Evolutionary conservation across 139 green algal genomes (phyloP).

Genomic region (Chlamydomonas sphaeroides): DNA sequence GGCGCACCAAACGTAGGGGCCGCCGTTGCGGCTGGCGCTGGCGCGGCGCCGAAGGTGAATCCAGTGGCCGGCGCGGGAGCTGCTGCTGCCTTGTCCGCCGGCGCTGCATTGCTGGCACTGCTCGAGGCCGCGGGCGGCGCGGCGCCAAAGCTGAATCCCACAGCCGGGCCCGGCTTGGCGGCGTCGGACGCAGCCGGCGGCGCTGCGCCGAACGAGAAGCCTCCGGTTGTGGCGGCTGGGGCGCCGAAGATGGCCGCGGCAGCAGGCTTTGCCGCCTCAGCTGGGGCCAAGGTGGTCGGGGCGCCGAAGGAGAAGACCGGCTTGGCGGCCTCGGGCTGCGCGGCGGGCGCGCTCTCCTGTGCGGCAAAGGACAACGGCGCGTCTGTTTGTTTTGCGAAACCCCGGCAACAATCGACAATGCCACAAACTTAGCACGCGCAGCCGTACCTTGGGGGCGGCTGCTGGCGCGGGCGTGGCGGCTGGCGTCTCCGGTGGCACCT

Average conservation of each 20-base stretch:
- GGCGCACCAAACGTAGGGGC: background rate
- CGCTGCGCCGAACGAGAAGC: constrained; percentile 5
- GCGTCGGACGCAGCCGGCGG: background rate
- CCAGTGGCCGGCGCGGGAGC: too few relatives aligned
- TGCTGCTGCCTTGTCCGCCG: too few relatives aligned
- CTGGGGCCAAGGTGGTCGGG: background rate
- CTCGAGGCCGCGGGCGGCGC: background rate
- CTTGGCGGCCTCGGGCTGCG: background rate
- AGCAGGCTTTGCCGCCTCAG: background rate
- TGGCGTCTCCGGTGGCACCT: background rate
- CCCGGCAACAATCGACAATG: too few relatives aligned
- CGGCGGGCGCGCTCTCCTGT: too few relatives aligned
- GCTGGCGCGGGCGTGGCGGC: background rate
- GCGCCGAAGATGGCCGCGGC: background rate
- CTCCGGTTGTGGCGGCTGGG: background rate
- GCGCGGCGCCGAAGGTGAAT: background rate
- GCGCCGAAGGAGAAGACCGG: background rate
- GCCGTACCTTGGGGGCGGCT: background rate
- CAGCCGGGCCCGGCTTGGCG: background rate
- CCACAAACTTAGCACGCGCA: background rate
- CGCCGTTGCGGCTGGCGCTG: background rate
- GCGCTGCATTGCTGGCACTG: too few relatives aligned
- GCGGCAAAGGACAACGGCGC: too few relatives aligned
- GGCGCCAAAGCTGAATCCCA: background rate
- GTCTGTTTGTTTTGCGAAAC: too few relatives aligned